Evolutionary conservation across 2,329 filamentous ascomycete genomes (phyloP), one percentile per base, ranked within the genome.

Genomic region (Capronia coronata): DNA sequence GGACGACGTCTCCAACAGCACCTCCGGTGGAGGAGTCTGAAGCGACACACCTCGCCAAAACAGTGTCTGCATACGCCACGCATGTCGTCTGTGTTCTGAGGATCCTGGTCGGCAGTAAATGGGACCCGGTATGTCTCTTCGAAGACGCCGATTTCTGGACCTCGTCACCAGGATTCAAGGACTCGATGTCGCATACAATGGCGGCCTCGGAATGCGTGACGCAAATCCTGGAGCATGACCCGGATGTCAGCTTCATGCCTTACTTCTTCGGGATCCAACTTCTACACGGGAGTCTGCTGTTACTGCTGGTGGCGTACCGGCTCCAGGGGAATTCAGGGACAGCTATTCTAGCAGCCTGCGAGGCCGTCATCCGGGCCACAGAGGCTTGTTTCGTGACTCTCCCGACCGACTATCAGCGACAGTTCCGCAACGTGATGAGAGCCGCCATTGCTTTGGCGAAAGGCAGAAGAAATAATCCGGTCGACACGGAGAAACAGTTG

Each of bases 191-290:
- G 1, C 72, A 75, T 52, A 70, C 73, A 19, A 70, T 76, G 43
- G 67, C 68, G 1, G 73, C 73, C 0, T 71, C 71, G 1, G 67
- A 73, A 37, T 69, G 70, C 1, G 67, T 76, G 13, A 69, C 67
- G 11, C 64, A 68, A 7, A 75, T 77, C 44, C 62, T 77, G 5
- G 63, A 65, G 1, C 64, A 69, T n/a, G 74, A 77, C 53, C 71
- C 71, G 2, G 73, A 76, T 52, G 63, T 76, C 25, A 71, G 69
- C 0, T 76, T 76, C 44, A 76, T 76, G 71, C 72, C 74, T 1
- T 76, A 75, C 55, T 63, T 76, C 2, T 75, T 76, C 44, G 73
- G 74, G 1, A 75, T 76, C 6, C 78, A 77, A 48, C 63, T 77
- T 0, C 64, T 76, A 2, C 73, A 75, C 43, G 73, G 74, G 0